These are phyloP conservation scores for Puccinellia tenuiflora DNA, from an alignment of 176 grass and related monocot species.

Conservation along the genomic window DNA sequence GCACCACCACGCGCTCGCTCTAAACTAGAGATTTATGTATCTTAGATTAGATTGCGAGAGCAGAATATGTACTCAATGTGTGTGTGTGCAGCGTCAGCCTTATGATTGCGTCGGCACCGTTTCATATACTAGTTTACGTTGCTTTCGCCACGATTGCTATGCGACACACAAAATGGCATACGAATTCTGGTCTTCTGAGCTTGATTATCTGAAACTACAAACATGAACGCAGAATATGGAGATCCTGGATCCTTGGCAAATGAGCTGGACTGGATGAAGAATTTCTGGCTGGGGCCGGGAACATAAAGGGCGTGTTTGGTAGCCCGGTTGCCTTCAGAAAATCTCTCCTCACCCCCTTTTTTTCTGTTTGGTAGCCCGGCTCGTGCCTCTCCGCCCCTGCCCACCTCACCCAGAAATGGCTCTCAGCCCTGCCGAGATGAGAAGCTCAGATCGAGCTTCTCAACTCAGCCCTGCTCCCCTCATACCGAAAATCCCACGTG, in stretches of 20 bases:
- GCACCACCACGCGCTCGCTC: neutral
- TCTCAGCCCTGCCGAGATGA: too few species aligned
- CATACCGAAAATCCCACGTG: too few species aligned
- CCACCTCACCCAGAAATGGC: too few species aligned
- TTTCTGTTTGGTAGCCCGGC: too few species aligned
- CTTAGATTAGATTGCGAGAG: neutral
- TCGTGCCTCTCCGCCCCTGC: too few species aligned
- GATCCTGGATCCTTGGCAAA: neutral
- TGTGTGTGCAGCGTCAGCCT: constrained; percentile 20
- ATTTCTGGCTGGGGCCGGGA: neutral
- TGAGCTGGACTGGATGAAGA: neutral
- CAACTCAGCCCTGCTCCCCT: too few species aligned
- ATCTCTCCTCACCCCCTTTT: too few species aligned
- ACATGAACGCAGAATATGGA: neutral
- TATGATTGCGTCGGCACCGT: neutral
- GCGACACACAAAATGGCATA: neutral
- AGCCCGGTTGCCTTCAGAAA: too few species aligned
- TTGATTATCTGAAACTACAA: neutral
- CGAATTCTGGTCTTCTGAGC: too few species aligned
- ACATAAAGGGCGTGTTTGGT: too few species aligned
- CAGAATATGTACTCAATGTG: neutral
- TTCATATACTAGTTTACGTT: constrained; percentile 2
- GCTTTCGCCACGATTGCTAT: neutral
- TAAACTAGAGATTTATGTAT: neutral
- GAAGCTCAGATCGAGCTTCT: too few species aligned